phyloP scores from a whole-genome alignment of 768 basidiomycete genomes.

The Leccinum broughii region DNA sequence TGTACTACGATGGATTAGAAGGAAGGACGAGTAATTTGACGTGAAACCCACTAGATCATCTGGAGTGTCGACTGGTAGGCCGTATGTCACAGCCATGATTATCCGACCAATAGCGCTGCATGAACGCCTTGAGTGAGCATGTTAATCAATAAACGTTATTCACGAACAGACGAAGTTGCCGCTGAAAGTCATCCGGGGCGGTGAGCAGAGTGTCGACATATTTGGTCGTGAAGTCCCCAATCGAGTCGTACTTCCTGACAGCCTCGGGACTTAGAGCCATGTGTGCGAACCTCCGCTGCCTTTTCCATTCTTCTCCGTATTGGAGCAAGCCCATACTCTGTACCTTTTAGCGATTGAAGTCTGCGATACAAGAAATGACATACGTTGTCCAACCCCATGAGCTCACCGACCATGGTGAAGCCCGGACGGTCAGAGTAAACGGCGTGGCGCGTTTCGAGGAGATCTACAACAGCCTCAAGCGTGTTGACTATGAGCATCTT shows the following conservation, averaged over 20 bases:
- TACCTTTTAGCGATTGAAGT: background rate
- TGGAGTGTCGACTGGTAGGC: conserved; percentile 19
- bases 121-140: background rate
- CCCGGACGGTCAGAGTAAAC: conserved; percentile 35
- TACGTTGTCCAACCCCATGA: conserved; percentile 30
- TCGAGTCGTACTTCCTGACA: conserved; percentile 32
- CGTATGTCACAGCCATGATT: conserved; percentile 28
- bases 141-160: background rate
- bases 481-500: conserved; percentile 33
- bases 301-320: conserved; percentile 22
- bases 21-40: background rate
- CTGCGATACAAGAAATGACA: background rate
- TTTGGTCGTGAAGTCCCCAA: conserved; percentile 31
- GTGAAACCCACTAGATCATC: conserved; percentile 21
- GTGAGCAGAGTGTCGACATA: conserved; percentile 16
- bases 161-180: conserved; percentile 24
- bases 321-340: conserved; percentile 27
- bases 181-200: conserved; percentile 19
- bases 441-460: conserved; percentile 28
- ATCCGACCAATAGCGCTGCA: conserved; percentile 16
- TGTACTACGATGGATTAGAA: conserved; percentile 24
- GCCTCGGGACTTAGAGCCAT: conserved; percentile 30
- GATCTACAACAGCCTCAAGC: conserved; percentile 26
- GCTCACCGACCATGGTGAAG: conserved; percentile 38
- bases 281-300: conserved; percentile 32